A percentile compares a stretch with the other conserved stretches of the same genome.
Evolutionary conservation across 306 rosid genomes (phyloP).

Genomic region (Sicyos edulis): DNA sequence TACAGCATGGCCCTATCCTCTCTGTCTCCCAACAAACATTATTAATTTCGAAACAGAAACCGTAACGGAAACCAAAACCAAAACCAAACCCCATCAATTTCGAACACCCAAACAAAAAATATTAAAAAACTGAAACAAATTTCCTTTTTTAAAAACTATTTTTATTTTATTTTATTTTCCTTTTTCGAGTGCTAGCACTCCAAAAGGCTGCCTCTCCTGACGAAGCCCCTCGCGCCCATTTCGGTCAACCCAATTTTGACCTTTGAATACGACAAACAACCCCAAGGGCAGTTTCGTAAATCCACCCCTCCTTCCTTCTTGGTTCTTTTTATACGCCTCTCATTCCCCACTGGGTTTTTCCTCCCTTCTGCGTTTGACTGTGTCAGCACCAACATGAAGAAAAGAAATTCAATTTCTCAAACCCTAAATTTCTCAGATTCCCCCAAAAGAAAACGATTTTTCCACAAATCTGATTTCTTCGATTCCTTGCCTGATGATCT

Average conservation of each 20-base stretch:
- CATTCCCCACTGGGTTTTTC: background rate
- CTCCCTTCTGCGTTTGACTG: conserved; percentile 16
- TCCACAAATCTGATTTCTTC: conserved; percentile 37
- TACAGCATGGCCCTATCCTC: background rate
- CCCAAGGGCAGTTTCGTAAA: background rate
- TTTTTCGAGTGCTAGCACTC: conserved; percentile 7
- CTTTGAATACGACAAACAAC: conserved; percentile 17
- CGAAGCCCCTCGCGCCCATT: background rate
- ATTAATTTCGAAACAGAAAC: background rate
- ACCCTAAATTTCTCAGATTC: conserved; percentile 15
- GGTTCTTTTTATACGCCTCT: background rate
- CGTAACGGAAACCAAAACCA: background rate
- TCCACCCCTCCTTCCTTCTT: background rate
- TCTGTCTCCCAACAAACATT: conserved; percentile 14
- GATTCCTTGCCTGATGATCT: conserved; percentile 73
- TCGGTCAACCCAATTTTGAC: conserved; percentile 20
- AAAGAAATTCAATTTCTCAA: background rate
- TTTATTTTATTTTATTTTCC: background rate
- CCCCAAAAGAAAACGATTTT: conserved; percentile 30
- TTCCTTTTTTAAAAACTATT: background rate
- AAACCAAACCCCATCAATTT: background rate
- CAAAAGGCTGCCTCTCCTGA: conserved; percentile 8
- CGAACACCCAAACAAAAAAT: too few relatives aligned
- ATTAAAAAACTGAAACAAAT: too few relatives aligned
- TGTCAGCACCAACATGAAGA: conserved; percentile 5